These are phyloP conservation scores for Monsonia emarginata DNA, from an alignment of 441 rosid genomes.

Conservation along the genomic window DNA sequence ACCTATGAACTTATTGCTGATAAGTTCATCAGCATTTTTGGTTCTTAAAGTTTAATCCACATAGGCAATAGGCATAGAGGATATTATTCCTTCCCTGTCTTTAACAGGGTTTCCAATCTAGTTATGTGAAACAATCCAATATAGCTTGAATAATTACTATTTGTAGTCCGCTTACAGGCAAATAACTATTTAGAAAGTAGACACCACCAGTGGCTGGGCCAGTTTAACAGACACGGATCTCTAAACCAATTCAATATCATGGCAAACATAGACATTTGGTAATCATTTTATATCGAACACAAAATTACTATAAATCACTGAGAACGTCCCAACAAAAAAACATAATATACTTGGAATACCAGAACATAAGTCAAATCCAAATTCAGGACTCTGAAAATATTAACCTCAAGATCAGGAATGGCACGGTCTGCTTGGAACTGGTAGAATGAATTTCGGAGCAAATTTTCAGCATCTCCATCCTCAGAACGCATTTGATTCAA, in stretches of 20 bases:
- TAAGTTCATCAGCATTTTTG: not conserved
- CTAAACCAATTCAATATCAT: no score
- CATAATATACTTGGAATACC: not conserved
- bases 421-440: slow-evolving; percentile 96
- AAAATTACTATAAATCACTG: no score
- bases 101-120: not conserved
- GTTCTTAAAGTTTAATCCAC: not conserved
- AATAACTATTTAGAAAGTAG: no score
- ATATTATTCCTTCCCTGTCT: not conserved
- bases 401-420: slow-evolving; percentile 84
- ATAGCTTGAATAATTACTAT: not conserved
- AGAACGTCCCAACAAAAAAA: no score
- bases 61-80: not conserved
- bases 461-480: slow-evolving; percentile 92
- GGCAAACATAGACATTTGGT: no score
- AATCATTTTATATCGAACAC: no score
- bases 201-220: no score
- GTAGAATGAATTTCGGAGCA: slow-evolving; percentile 89
- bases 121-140: not conserved
- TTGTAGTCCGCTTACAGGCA: no score
- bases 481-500: slow-evolving; percentile 89
- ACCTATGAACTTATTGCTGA: not conserved
- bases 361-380: not conserved
- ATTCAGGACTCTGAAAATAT: not conserved
- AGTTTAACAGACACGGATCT: no score